Base-by-base conservation (phyloP, 2,329 filamentous ascomycete genomes). In the Exophiala sp. region DNA sequence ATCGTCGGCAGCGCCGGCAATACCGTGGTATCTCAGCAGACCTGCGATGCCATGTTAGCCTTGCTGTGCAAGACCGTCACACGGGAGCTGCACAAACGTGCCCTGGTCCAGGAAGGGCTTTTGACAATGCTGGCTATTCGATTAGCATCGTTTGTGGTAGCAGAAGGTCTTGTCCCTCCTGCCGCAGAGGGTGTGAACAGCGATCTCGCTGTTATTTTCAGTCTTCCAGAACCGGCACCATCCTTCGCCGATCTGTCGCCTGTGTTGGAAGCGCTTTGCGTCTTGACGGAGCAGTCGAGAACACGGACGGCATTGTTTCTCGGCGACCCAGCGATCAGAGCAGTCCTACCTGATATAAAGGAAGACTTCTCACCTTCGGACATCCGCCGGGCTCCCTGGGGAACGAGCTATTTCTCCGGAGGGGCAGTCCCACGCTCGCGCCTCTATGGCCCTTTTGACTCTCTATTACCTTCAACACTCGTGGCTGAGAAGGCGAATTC, bases 271-370 rank as follows among this genome's bases (percentile, higher is more conserved):
- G 89, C 91, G 0, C 82, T 95, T 47, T 80, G 85, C 16, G 80
- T 85, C 42, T 87, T 96, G 44, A 81, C 96, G 46, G 81, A 85
- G 57, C 83, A 89, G 63, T 96, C 92, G 0, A 86, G 85, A 62
- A 88, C 86, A 69, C 83, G 90, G 50, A 85, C 89, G 8, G 86
- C 86, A 60, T 82, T 89, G 63, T 79, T 89, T 45, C 71, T 87
- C 40, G 85, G 81, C 55, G 86, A 87, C 1, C 86, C 86, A 1
- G 79, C 83, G 0, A 82, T 91, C 38, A 72, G 88, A 52, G 82
- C 85, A 16, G 80, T 88, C 9, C 88, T 90, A 57, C 86, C 86
- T 2, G 76, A 78, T 61, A 67, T 65, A 66, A 68, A 69, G 5
- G 71, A 80, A 36, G 79, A 81, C 40, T 80, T 82, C 49, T 71